These are phyloP conservation scores for Rhodotorula sp. DNA, from an alignment of 1,284 basidiomycete genomes.

Conservation along the genomic window DNA sequence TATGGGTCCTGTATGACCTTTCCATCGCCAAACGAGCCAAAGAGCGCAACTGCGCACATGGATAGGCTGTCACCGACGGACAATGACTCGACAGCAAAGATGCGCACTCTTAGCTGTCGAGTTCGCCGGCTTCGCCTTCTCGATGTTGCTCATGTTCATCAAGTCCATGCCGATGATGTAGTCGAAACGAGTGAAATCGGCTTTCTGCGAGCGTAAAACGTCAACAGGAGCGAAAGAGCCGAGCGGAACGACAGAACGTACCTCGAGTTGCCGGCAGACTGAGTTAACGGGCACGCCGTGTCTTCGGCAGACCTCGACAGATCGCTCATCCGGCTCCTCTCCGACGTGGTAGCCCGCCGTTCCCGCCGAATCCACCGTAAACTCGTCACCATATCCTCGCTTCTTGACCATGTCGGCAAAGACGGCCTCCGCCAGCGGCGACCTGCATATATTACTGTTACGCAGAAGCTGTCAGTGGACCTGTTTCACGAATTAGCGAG, in stretches of 20 bases:
- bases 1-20: conserved; percentile 42
- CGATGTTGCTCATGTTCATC: conserved; percentile 41
- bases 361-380: conserved; percentile 40
- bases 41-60: conserved; percentile 29
- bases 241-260: not conserved
- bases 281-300: conserved; percentile 41
- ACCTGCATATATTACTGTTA: conserved; percentile 33
- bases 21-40: conserved; percentile 39
- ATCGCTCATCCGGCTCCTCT: conserved; percentile 35
- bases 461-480: not conserved
- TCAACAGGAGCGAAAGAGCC: not conserved
- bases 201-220: not conserved
- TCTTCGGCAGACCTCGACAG: conserved; percentile 28
- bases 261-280: conserved; percentile 32
- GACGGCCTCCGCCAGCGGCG: conserved; percentile 43
- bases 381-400: conserved; percentile 25
- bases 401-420: conserved; percentile 38
- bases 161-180: conserved; percentile 41
- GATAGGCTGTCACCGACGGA: not conserved
- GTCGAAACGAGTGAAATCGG: conserved; percentile 42
- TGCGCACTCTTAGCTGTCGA: conserved; percentile 28
- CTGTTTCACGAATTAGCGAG: too few species aligned
- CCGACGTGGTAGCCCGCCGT: conserved; percentile 44
- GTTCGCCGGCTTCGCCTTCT: conserved; percentile 17
- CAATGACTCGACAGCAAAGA: not conserved